Conservation (phyloP, 2,329 filamentous ascomycete genomes). For the Aspergillus awamori region DNA sequence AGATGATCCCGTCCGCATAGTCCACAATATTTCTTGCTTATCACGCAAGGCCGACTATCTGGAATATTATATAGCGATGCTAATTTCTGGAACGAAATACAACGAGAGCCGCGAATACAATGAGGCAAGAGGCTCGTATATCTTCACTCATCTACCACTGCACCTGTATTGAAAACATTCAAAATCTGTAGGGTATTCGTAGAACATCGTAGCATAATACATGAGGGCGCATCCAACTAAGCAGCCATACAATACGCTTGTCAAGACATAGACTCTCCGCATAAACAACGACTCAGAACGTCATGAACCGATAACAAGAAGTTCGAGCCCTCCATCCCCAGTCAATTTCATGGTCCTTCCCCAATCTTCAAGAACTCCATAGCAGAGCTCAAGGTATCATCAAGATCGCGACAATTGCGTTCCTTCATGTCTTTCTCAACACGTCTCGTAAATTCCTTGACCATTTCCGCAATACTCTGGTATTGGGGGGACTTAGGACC, state of each 20-base stretch:
- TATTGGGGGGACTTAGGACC: conserved; percentile 43
- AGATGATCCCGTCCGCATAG: not conserved
- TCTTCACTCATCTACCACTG: not conserved
- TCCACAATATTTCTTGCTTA: not conserved
- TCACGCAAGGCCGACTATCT: not conserved
- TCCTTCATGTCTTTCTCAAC: conserved; percentile 26
- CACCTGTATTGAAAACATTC: too few species aligned
- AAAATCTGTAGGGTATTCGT: too few species aligned
- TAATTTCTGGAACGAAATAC: not conserved
- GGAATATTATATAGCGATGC: not conserved
- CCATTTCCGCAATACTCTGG: conserved; percentile 38
- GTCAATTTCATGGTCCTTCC: not conserved
- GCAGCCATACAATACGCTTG: too few species aligned
- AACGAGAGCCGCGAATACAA: too few species aligned
- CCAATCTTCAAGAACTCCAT: conserved; percentile 39
- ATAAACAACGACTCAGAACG: too few species aligned
- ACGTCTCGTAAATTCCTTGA: conserved; percentile 37
- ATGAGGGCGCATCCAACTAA: too few species aligned
- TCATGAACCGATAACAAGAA: not conserved
- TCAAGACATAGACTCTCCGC: too few species aligned
- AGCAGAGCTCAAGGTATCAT: conserved; percentile 37
- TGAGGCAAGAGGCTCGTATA: not conserved
- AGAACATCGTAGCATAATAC: too few species aligned
- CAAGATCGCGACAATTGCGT: conserved; percentile 20
- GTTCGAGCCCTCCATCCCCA: not conserved